These are phyloP conservation scores for Gossypium davidsonii DNA, from an alignment of 441 rosid genomes.

Conservation along the genomic window DNA sequence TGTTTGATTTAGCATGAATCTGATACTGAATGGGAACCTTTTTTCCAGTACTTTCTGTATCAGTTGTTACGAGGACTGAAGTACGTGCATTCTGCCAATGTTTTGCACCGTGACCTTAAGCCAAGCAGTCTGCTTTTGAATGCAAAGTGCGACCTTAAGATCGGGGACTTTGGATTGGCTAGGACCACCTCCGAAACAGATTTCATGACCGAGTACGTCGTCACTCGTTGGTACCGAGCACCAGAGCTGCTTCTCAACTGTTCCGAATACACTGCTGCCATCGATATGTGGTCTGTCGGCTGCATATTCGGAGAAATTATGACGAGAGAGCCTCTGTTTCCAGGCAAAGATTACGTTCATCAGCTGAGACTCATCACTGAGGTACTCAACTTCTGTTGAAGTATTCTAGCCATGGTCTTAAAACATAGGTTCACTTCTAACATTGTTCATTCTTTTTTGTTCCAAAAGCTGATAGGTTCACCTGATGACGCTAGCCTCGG, in stretches of 20 bases:
- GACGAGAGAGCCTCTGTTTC: conserved; percentile 61
- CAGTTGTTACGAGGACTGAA: conserved; percentile 67
- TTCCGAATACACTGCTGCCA: conserved; percentile 54
- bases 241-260: conserved; percentile 50
- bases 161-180: conserved; percentile 69
- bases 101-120: conserved; percentile 68
- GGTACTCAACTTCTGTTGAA: conserved; percentile 26
- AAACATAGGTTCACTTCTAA: not conserved
- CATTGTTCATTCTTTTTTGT: conserved; percentile 5
- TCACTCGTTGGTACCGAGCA: conserved; percentile 50
- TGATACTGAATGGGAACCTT: conserved; percentile 13
- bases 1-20: conserved; percentile 4
- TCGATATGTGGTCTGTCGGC: conserved; percentile 72
- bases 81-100: conserved; percentile 62
- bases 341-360: conserved; percentile 69
- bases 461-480: conserved; percentile 58
- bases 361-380: conserved; percentile 64
- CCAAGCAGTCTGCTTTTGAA: conserved; percentile 68
- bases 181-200: conserved; percentile 70
- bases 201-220: conserved; percentile 69
- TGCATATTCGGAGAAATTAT: conserved; percentile 67
- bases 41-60: conserved; percentile 57
- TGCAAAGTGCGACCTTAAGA: conserved; percentile 61
- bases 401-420: not conserved
- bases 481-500: conserved; percentile 64